Evolutionary conservation across 352 stramenopile genomes (phyloP).

Genomic region (Globisporangium uncinulatum): DNA sequence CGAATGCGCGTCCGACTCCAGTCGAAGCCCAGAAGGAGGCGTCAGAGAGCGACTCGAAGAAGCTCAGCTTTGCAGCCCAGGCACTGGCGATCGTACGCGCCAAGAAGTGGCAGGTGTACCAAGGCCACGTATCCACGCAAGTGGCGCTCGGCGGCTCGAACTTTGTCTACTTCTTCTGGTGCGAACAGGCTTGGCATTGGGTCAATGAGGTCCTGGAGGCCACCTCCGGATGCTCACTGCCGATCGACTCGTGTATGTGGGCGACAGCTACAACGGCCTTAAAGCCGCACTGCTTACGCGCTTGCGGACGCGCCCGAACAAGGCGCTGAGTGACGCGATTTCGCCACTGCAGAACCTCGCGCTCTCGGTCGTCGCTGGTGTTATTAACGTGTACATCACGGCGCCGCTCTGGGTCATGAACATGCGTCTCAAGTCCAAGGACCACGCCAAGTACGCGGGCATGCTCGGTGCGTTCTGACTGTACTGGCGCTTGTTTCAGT

Average conservation of each 20-base stretch:
- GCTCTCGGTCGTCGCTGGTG: conserved; percentile 66
- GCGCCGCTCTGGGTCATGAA: conserved; percentile 93
- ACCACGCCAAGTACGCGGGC: conserved; percentile 54
- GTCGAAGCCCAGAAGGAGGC: not conserved
- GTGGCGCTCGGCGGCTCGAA: conserved; percentile 73
- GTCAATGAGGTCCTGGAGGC: not conserved
- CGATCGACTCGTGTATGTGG: not conserved
- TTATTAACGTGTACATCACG: conserved; percentile 81
- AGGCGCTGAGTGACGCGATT: conserved; percentile 28
- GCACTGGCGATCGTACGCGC: conserved; percentile 44
- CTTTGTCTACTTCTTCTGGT: conserved; percentile 90
- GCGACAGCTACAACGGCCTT: conserved; percentile 53
- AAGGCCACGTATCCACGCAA: conserved; percentile 73
- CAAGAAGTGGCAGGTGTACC: conserved; percentile 73
- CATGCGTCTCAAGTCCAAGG: conserved; percentile 89
- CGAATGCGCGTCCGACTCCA: not conserved
- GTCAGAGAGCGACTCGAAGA: conserved; percentile 6
- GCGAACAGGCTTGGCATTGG: not conserved
- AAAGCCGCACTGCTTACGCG: conserved; percentile 67
- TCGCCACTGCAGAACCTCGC: conserved; percentile 52
- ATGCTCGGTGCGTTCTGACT: conserved; percentile 24
- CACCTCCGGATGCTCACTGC: conserved; percentile 15
- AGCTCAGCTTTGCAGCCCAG: conserved; percentile 30
- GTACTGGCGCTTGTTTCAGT: conserved; percentile 8
- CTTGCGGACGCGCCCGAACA: conserved; percentile 23